A percentile compares a stretch with the other conserved stretches of the same genome.
phyloP scores from a whole-genome alignment of 1,284 basidiomycete species.

The Leccinum colubrinum region DNA sequence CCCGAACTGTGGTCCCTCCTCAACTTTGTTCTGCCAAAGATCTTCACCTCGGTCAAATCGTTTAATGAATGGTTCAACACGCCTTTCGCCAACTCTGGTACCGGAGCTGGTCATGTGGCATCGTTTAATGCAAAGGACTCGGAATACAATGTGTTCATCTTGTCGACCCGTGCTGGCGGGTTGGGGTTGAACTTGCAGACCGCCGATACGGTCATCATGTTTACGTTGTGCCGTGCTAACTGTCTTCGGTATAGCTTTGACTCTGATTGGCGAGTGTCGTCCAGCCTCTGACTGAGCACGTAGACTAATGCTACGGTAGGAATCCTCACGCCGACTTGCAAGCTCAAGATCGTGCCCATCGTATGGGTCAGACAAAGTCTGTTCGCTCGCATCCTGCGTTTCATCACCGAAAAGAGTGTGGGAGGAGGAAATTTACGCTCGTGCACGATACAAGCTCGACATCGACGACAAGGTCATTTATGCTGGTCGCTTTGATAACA shows the following conservation, averaged over 20 bases:
- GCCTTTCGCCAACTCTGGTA: conserved; percentile 97
- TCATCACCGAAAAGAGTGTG: conserved; percentile 98
- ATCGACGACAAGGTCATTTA: conserved; percentile 99
- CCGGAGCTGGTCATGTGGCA: conserved; percentile 83
- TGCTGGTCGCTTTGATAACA: conserved; percentile 99
- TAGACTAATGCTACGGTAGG: conserved; percentile 40
- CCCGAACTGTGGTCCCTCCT: conserved; percentile 98
- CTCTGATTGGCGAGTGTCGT: conserved; percentile 65
- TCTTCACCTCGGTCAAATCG: conserved; percentile 99
- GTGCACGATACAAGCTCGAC: conserved; percentile 95
- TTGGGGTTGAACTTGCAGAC: conserved; percentile 97
- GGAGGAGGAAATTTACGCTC: conserved; percentile 95
- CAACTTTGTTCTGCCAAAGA: conserved; percentile 97
- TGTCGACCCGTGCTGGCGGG: conserved; percentile 97
- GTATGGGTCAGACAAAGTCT: conserved; percentile 99
- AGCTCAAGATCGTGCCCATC: conserved; percentile 98
- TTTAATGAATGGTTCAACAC: conserved; percentile 99
- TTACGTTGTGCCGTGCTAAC: conserved; percentile 8
- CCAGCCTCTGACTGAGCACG: not conserved
- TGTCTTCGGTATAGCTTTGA: conserved; percentile 63
- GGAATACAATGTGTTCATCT: conserved; percentile 91
- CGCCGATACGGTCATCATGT: conserved; percentile 98
- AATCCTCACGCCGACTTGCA: conserved; percentile 98
- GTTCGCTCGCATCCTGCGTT: conserved; percentile 86
- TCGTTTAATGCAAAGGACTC: conserved; percentile 92